A percentile compares a stretch with the other conserved stretches of the same genome.
phyloP scores from a whole-genome alignment of 202 grass and related monocot genomes.

The Schoenoplectus tabernaemontani region DNA sequence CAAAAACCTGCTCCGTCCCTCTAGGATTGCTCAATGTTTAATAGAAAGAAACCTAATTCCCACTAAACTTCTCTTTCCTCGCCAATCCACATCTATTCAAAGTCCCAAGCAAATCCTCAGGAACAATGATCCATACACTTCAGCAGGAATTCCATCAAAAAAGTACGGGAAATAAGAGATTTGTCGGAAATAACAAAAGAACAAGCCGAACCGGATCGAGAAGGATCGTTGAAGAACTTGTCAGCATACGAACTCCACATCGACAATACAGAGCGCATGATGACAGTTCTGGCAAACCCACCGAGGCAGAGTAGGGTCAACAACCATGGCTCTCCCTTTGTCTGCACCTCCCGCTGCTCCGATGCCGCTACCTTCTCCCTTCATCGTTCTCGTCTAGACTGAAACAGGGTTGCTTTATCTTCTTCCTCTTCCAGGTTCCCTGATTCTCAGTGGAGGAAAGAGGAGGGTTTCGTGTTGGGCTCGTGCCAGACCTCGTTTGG shows the following conservation, averaged over 20 bases:
- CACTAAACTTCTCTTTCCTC: not conserved
- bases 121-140: not conserved
- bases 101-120: not conserved
- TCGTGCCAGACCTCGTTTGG: not conserved
- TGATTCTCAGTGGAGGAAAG: not conserved
- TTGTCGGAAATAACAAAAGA: not conserved
- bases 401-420: not conserved
- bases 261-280: conserved; percentile 49
- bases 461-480: conserved; percentile 18
- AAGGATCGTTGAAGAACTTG: conserved; percentile 33
- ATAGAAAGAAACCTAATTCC: not conserved
- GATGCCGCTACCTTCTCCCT: conserved; percentile 15
- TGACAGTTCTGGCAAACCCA: conserved; percentile 67
- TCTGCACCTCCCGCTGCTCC: conserved; percentile 7
- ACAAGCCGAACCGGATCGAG: conserved; percentile 36
- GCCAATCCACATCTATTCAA: not conserved
- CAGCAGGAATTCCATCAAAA: not conserved
- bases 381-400: conserved; percentile 22
- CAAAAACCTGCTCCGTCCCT: too few relatives aligned
- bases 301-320: conserved; percentile 46
- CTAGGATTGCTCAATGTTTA: not conserved
- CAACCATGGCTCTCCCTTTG: conserved; percentile 24
- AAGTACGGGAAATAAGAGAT: too few relatives aligned
- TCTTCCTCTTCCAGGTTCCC: conserved; percentile 6
- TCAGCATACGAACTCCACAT: conserved; percentile 57